Evolutionary conservation across 306 rosid species (phyloP).

Genomic region (Comarum palustre): DNA sequence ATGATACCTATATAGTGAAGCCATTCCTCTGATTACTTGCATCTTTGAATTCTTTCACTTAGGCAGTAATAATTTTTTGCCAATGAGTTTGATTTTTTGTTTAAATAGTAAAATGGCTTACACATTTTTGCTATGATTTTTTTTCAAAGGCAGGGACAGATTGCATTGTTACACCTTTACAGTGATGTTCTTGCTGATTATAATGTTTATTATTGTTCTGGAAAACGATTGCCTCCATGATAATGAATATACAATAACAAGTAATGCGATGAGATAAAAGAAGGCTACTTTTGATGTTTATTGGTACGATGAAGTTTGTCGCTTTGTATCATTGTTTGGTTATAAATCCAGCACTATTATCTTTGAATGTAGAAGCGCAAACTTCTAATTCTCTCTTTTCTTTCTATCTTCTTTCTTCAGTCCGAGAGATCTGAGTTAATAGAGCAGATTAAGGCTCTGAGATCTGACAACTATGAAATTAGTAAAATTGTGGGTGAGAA

Average conservation of each 20-base stretch:
- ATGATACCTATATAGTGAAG: neutral
- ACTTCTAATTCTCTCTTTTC: constrained; percentile 6
- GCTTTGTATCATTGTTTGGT: neutral
- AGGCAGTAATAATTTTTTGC: too few relatives aligned
- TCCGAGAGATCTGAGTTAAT: constrained; percentile 64
- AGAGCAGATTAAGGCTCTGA: constrained; percentile 72
- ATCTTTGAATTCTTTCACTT: neutral
- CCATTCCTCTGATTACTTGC: neutral
- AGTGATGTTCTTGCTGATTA: neutral
- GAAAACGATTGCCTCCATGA: neutral
- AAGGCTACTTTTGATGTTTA: neutral
- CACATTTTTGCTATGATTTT: neutral
- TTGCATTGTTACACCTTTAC: neutral
- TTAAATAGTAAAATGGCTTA: neutral
- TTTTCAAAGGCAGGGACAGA: neutral
- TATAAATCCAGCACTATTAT: neutral
- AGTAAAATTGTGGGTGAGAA: constrained; percentile 67
- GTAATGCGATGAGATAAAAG: neutral
- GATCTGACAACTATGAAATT: constrained; percentile 61
- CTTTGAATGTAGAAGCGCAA: neutral
- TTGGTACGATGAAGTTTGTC: neutral
- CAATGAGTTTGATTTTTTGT: neutral
- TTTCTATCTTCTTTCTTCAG: constrained; percentile 41
- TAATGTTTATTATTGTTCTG: neutral
- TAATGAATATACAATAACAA: neutral